These are phyloP conservation scores for Trichosporon ovoides DNA, from an alignment of 1,284 basidiomycete genomes.

Conservation along the genomic window DNA sequence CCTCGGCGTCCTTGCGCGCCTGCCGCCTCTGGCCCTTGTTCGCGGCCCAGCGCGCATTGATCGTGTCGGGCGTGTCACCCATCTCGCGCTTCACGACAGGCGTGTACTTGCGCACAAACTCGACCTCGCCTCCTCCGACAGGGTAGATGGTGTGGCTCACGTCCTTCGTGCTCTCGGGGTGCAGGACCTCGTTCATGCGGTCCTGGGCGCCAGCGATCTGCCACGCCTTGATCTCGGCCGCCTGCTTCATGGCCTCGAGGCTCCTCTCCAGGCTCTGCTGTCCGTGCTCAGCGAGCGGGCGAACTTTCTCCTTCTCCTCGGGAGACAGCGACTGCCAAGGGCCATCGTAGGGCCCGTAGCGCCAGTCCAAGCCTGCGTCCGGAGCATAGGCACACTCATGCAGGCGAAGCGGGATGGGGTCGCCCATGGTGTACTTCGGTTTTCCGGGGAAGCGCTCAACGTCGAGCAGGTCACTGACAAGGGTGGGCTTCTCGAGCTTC, in stretches of 20 bases:
- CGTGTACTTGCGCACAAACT: constrained; percentile 60
- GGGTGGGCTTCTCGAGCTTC: constrained; percentile 65
- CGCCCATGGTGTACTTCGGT: constrained; percentile 89
- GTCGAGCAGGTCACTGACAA: constrained; percentile 73
- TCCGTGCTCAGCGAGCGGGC: constrained; percentile 26
- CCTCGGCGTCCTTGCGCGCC: constrained; percentile 8
- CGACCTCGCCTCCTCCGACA: constrained; percentile 66
- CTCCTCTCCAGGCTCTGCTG: constrained; percentile 37
- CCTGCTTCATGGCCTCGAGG: constrained; percentile 29
- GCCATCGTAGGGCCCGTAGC: constrained; percentile 55
- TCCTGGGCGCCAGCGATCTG: constrained; percentile 53
- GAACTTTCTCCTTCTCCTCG: constrained; percentile 12
- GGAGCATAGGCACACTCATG: constrained; percentile 79
- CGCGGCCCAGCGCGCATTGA: constrained; percentile 70
- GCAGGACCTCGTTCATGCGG: background rate
- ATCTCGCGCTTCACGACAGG: constrained; percentile 63
- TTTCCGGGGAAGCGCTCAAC: constrained; percentile 58
- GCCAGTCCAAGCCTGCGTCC: constrained; percentile 66
- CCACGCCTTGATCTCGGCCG: constrained; percentile 54
- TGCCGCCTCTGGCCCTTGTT: too few relatives aligned
- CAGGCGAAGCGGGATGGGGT: constrained; percentile 81
- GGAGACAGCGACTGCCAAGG: constrained; percentile 20
- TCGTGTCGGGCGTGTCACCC: constrained; percentile 64
- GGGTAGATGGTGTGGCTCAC: constrained; percentile 53
- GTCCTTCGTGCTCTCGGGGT: background rate